A percentile compares a stretch with the other conserved stretches of the same genome.
phyloP scores from a whole-genome alignment of 2,329 filamentous ascomycete species.

The Sordariomycetes sp. region DNA sequence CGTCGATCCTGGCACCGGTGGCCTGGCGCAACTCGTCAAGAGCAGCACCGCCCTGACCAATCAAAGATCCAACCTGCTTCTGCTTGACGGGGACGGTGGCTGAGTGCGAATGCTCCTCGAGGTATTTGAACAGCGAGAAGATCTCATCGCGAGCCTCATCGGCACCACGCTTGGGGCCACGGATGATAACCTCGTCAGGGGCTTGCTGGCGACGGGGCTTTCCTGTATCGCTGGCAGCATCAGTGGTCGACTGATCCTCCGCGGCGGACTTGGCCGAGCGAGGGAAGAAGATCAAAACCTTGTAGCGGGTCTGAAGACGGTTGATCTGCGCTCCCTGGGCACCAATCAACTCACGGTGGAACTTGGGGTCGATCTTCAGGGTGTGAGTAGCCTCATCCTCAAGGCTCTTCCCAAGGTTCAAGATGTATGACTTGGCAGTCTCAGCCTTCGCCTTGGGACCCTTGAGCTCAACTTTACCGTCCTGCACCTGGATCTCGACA shows the following conservation, averaged over 20 bases:
- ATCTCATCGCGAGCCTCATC: constrained; percentile 90
- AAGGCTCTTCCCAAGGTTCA: constrained; percentile 67
- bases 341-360: constrained; percentile 89
- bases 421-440: constrained; percentile 73
- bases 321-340: constrained; percentile 82
- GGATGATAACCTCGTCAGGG: constrained; percentile 81
- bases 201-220: constrained; percentile 63
- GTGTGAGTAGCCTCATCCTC: constrained; percentile 85
- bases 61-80: constrained; percentile 86
- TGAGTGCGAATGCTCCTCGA: constrained; percentile 76
- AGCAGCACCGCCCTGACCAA: constrained; percentile 80
- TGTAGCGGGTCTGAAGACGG: constrained; percentile 84
- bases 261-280: constrained; percentile 48
- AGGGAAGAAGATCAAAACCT: constrained; percentile 93
- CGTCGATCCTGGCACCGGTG: constrained; percentile 84
- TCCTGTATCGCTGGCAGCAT: constrained; percentile 59
- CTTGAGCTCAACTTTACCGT: constrained; percentile 92
- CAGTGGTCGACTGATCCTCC: constrained; percentile 63
- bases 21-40: constrained; percentile 82
- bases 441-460: constrained; percentile 93
- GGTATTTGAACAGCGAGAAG: constrained; percentile 77
- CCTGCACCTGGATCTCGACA: constrained; percentile 77
- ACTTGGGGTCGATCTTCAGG: constrained; percentile 88
- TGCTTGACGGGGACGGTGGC: constrained; percentile 79
- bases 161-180: constrained; percentile 85